Percentiles rank a stretch among this genome's conserved stretches.
Evolutionary conservation across 2,329 filamentous ascomycete genomes (phyloP).

Genomic region (Neocucurbitaria cava): DNA sequence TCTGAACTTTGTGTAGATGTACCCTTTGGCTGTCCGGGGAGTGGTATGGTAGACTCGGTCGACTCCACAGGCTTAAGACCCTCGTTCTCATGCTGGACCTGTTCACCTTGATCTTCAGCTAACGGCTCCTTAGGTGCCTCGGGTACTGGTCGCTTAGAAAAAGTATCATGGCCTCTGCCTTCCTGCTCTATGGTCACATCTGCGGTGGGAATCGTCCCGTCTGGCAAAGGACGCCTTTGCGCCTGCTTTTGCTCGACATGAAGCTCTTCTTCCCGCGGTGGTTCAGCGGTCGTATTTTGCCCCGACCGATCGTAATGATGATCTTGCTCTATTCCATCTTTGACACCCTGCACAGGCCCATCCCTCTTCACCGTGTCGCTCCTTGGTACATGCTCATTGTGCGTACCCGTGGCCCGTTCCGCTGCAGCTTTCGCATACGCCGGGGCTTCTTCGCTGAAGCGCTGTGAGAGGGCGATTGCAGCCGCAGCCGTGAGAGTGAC

Average conservation of each 20-base stretch:
- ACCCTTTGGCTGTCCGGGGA: slow-evolving; percentile 36
- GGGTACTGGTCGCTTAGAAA: slow-evolving; percentile 36
- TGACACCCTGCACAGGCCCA: slow-evolving; percentile 21
- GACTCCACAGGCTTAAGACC: slow-evolving; percentile 50
- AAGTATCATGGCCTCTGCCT: slow-evolving; percentile 44
- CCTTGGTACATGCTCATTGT: slow-evolving; percentile 35
- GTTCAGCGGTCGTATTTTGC: slow-evolving; percentile 50
- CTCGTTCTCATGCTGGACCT: slow-evolving; percentile 21
- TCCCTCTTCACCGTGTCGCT: slow-evolving; percentile 38
- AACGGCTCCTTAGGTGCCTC: slow-evolving; percentile 49
- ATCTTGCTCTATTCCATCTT: slow-evolving; percentile 57
- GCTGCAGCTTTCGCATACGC: slow-evolving; percentile 36
- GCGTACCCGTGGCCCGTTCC: slow-evolving; percentile 26
- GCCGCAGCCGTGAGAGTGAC: slow-evolving; percentile 68
- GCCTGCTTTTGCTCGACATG: slow-evolving; percentile 57
- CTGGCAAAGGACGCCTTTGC: slow-evolving; percentile 53
- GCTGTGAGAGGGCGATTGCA: slow-evolving; percentile 64
- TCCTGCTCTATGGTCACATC: slow-evolving; percentile 39
- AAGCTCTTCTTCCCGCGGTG: slow-evolving; percentile 49
- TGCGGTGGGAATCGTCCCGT: slow-evolving; percentile 58
- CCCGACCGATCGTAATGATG: slow-evolving; percentile 57
- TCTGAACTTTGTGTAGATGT: slow-evolving; percentile 56
- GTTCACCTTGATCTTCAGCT: slow-evolving; percentile 30
- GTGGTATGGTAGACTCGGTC: slow-evolving; percentile 51
- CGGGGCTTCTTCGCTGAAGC: slow-evolving; percentile 61